Evolutionary conservation across 441 rosid genomes (phyloP).

Genomic region (Arabidopsis lyrata): DNA sequence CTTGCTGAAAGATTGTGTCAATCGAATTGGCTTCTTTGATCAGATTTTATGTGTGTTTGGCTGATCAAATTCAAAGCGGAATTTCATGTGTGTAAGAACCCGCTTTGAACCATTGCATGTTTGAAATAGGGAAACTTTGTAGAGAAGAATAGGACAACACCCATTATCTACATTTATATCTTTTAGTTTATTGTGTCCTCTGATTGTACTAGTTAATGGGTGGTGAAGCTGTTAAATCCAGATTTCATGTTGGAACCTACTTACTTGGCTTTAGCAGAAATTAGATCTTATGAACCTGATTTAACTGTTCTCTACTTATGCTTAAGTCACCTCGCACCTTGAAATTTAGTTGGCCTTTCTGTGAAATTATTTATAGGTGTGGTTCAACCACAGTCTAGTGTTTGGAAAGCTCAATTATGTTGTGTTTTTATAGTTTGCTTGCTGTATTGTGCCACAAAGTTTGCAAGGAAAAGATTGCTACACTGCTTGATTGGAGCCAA

Average conservation of each 20-base stretch:
- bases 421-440: background rate
- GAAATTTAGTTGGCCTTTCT: background rate
- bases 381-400: background rate
- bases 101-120: background rate
- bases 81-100: slow-evolving; percentile 19
- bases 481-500: slow-evolving; percentile 4
- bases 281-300: background rate
- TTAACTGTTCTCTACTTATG: background rate
- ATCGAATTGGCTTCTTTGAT: slow-evolving; percentile 7
- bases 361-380: background rate
- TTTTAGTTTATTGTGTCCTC: background rate
- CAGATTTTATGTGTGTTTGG: slow-evolving; percentile 12
- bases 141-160: background rate
- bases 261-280: background rate
- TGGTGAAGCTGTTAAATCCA: background rate
- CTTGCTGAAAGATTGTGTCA: background rate
- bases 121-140: background rate
- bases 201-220: background rate
- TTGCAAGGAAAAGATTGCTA: background rate
- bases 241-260: slow-evolving; percentile 1
- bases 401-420: slow-evolving; percentile 6
- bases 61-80: no score
- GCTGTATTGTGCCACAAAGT: background rate
- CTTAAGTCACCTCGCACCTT: background rate
- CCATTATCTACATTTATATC: background rate